phyloP scores from a whole-genome alignment of 495 filamentous ascomycete species.

The Aspergillus campestris region DNA sequence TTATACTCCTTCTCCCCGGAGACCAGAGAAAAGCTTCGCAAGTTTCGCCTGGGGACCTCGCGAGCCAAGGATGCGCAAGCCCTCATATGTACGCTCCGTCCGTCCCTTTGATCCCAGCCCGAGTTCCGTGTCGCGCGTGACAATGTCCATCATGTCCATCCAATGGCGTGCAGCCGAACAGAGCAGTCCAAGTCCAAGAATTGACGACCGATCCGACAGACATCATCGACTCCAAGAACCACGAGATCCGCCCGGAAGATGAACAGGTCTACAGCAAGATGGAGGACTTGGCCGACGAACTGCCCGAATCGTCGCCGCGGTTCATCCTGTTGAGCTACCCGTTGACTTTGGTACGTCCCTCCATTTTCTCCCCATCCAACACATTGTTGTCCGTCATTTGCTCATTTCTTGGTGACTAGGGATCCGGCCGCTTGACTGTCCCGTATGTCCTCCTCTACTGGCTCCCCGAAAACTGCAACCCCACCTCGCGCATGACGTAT shows the following conservation, averaged over 20 bases:
- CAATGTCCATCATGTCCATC: no score
- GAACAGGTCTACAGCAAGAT: conserved; percentile 72
- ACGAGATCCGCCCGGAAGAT: conserved; percentile 76
- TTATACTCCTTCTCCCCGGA: conserved; percentile 89
- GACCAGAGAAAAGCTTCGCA: conserved; percentile 77
- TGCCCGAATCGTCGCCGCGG: conserved; percentile 85
- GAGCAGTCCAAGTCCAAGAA: background rate
- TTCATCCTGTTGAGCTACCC: conserved; percentile 89
- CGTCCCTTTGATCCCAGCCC: background rate
- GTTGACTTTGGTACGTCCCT: conserved; percentile 58
- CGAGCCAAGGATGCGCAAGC: conserved; percentile 82
- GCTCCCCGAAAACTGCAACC: conserved; percentile 81
- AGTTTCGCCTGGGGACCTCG: conserved; percentile 87
- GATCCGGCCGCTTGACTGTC: conserved; percentile 54
- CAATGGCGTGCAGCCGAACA: background rate
- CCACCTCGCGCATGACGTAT: conserved; percentile 81
- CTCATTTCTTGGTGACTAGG: conserved; percentile 24
- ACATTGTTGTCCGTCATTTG: background rate
- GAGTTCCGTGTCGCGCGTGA: background rate
- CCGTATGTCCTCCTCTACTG: conserved; percentile 94
- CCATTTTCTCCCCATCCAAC: background rate
- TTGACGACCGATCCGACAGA: conserved; percentile 17
- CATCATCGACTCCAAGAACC: conserved; percentile 71
- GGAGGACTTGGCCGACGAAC: conserved; percentile 70
- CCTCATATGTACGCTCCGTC: conserved; percentile 69